Evolutionary conservation across 2,329 filamentous ascomycete species (phyloP), one percentile per base, ranked within the genome.

Genomic region (Ceratocystis variospora): DNA sequence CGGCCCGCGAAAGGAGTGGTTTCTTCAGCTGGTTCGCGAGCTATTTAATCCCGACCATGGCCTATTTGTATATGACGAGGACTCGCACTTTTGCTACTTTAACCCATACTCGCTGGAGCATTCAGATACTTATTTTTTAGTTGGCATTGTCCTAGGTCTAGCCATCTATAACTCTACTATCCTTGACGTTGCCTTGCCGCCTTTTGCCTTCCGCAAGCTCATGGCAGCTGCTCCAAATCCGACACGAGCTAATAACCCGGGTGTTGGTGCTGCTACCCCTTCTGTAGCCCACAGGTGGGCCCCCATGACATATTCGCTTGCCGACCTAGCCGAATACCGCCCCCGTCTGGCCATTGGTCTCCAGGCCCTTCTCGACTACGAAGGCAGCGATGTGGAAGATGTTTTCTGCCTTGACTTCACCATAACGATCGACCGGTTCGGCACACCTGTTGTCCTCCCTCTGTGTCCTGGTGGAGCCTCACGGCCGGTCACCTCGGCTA

Each of bases 101-200:
- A 96, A 96, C 73, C 88, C 91, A 0, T 84, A 87, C 73, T 90
- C 89, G 17, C 91, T 96, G 71, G 92, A 96, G 74, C 92, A 89
- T 0, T 92, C 90, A 0, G 90, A 96, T 72, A 90, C 96, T 70
- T 96, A 89, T 75, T 96, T 94, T 73, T 80, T 96, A 25, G 88
- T 96, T 33, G 92, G 92, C 0, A 89, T 94, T 12, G 81, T 96
- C 6, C 81, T 96, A 65, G 92, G 92, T 0, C 79, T 96, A 67
- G 92, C 92, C 15, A 96, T 96, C 68, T 96, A 96, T 77, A 96
- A 96, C 75, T 95, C 90, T 1, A 96, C 90, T 0, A 96, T 96
- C 70, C 79, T 96, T 19, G 92, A 96, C 72, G 83, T 96, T 62
- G 88, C 90, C 1, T 81, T 96, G 22, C 92, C 92, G 0, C 89